phyloP scores from a whole-genome alignment of 495 filamentous ascomycete genomes.

The Penicillium cinerascens region DNA sequence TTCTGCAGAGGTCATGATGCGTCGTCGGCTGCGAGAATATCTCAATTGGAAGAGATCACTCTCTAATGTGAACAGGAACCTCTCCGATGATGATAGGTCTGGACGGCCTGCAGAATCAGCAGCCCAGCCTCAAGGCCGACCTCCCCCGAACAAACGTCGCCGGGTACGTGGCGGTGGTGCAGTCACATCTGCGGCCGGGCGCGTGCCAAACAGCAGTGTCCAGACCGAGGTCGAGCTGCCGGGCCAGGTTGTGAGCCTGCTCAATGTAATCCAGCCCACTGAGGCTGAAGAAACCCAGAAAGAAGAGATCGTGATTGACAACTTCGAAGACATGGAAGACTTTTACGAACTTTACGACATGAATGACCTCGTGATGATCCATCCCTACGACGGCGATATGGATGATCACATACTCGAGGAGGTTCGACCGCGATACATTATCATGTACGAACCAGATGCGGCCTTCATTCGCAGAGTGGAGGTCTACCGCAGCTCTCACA shows the following conservation, averaged over 20 bases:
- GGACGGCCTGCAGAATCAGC: conserved; percentile 21
- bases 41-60: conserved; percentile 90
- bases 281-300: conserved; percentile 61
- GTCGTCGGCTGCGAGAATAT: conserved; percentile 80
- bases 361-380: conserved; percentile 81
- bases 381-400: conserved; percentile 92
- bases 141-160: conserved; percentile 83
- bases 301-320: conserved; percentile 74
- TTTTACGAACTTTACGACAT: conserved; percentile 93
- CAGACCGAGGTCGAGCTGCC: conserved; percentile 78
- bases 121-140: conserved; percentile 50
- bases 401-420: conserved; percentile 96
- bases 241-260: conserved; percentile 62
- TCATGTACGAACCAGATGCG: conserved; percentile 98
- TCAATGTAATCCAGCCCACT: conserved; percentile 65
- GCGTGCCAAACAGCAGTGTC: conserved; percentile 63
- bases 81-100: conserved; percentile 33
- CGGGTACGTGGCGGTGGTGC: conserved; percentile 79
- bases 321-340: conserved; percentile 84
- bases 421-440: conserved; percentile 85
- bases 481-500: conserved; percentile 92
- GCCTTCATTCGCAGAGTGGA: conserved; percentile 93
- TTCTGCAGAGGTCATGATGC: conserved; percentile 84
- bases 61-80: conserved; percentile 77
- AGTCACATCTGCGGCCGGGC: conserved; percentile 49